These are phyloP conservation scores for Myriosclerotinia duriaeana DNA, from an alignment of 2,329 filamentous ascomycete species.

Conservation along the genomic window DNA sequence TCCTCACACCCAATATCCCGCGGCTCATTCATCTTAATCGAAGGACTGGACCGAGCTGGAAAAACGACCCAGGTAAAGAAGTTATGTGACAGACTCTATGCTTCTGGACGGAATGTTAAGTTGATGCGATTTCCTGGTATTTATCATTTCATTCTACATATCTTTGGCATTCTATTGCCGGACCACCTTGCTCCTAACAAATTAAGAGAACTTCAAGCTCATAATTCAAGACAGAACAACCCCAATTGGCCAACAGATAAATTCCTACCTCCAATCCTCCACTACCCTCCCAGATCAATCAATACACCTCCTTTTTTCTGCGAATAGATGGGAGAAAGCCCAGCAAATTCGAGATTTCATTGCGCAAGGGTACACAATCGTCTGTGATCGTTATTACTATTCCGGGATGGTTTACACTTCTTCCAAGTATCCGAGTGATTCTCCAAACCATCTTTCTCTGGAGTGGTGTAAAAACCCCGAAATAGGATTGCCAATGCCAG, in stretches of 20 bases:
- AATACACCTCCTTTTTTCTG: conserved; percentile 71
- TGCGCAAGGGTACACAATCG: conserved; percentile 66
- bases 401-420: conserved; percentile 91
- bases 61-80: conserved; percentile 69
- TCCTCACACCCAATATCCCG: conserved; percentile 39
- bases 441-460: conserved; percentile 53
- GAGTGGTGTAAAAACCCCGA: conserved; percentile 84
- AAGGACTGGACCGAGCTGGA: conserved; percentile 69
- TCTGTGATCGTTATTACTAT: conserved; percentile 94
- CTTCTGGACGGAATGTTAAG: conserved; percentile 52
- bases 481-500: conserved; percentile 80
- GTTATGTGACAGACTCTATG: conserved; percentile 54
- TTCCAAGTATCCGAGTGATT: conserved; percentile 71
- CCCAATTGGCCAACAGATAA: conserved; percentile 66
- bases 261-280: conserved; percentile 61
- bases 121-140: conserved; percentile 67
- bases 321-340: conserved; percentile 66
- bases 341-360: conserved; percentile 53
- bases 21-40: conserved; percentile 67
- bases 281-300: conserved; percentile 65
- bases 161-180: neutral
- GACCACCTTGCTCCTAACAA: neutral
- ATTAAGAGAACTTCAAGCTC: conserved; percentile 6
- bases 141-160: conserved; percentile 9
- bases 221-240: conserved; percentile 59